Evolutionary conservation across 2,329 filamentous ascomycete species (phyloP).

Genomic region (Fusarium agapanthi): DNA sequence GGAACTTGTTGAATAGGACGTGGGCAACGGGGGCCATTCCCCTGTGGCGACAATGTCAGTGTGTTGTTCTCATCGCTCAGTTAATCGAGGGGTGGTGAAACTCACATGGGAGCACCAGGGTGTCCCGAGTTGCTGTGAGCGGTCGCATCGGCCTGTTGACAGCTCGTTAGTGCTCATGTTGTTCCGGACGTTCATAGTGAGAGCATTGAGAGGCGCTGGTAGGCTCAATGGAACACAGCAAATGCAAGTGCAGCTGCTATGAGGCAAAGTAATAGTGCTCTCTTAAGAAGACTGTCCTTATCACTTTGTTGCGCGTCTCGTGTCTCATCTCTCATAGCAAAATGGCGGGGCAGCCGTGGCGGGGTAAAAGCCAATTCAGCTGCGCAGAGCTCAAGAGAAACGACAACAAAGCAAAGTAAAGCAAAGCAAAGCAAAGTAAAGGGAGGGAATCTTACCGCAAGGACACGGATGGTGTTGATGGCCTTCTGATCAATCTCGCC

Average conservation of each 20-base stretch:
- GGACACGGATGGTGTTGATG: conserved; percentile 97
- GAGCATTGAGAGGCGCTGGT: not conserved
- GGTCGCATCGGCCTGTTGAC: conserved; percentile 90
- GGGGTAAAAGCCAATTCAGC: conserved; percentile 48
- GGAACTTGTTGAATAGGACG: conserved; percentile 98
- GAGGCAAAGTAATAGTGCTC: not conserved
- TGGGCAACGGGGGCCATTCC: conserved; percentile 93
- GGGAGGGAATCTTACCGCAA: conserved; percentile 76
- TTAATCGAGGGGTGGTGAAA: conserved; percentile 28
- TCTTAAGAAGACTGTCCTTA: conserved; percentile 11
- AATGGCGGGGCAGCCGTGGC: conserved; percentile 45
- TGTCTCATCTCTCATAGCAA: conserved; percentile 15
- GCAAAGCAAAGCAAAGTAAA: conserved; percentile 17
- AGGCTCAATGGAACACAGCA: not conserved
- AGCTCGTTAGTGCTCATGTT: conserved; percentile 39
- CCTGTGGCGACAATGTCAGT: conserved; percentile 55
- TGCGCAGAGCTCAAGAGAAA: conserved; percentile 47
- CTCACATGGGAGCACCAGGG: conserved; percentile 95
- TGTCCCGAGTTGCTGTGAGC: conserved; percentile 96
- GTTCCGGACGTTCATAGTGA: not conserved
- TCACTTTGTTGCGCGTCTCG: conserved; percentile 17
- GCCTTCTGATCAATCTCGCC: conserved; percentile 86
- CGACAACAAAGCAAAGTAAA: conserved; percentile 1
- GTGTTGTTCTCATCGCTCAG: conserved; percentile 11
- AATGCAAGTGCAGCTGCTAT: not conserved